Evolutionary conservation across 2,329 filamentous ascomycete genomes (phyloP), one percentile per base, ranked within the genome.

Genomic region (Bretziella fagacearum): DNA sequence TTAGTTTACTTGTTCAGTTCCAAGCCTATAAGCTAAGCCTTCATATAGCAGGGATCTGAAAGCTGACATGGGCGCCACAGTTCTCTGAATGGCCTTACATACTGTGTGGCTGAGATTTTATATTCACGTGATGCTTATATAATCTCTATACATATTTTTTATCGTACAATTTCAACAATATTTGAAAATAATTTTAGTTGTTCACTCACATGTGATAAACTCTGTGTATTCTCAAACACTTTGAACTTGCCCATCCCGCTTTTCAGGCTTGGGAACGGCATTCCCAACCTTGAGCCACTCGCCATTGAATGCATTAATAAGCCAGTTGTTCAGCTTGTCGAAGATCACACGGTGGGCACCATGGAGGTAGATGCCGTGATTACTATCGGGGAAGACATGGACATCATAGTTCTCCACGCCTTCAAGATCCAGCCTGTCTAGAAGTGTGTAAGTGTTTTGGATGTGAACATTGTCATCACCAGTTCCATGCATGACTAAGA

Each of bases 401-500:
- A 98, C 77, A 58, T 98, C 91, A 56, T 96, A 98, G 58, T 98
- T 98, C 61, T 89, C 79, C 3, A 95, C 74, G 10, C 77, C 74
- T 1, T 70, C 79, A 45, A 93, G 57, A 63, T 98, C 84, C 37
- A 98, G 69, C 55, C 79, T 80, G 60, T 98, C 93, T 40, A 98
- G 68, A 52, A 98, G 64, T 1, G 79, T 83, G 49, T 96, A 71
- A 1, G 87, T 86, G 62, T 93, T 96, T 62, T 98, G 93, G 62
- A 94, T 78, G 61, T 98, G 93, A 10, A 98, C 91, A 56, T 98
- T 98, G 63, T 98, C 91, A 57, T 98, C 91, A 6, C 83, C 82
- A n/a, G 86, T 75, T 54, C 91, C 91, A 59, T 98, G 91, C 84
- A 96, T 95, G 56, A 98, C 61, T 32, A 98, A 68, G 66, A 96